phyloP scores from a whole-genome alignment of 352 stramenopile genomes.

The Phytophthora cactorum region DNA sequence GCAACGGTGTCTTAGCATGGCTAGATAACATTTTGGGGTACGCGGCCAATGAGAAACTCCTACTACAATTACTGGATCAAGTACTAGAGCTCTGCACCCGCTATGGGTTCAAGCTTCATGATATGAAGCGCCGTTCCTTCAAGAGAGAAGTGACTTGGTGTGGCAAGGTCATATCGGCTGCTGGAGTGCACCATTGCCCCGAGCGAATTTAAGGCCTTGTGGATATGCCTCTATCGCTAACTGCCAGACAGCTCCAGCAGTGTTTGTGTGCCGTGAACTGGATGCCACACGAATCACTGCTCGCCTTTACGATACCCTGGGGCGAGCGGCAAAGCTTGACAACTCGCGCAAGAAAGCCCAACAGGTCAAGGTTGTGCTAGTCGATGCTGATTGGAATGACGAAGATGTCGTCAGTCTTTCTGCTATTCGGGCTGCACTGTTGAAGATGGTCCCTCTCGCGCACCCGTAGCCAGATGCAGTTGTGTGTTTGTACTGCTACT shows the following conservation, averaged over 20 bases:
- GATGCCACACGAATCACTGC: slow-evolving; percentile 29
- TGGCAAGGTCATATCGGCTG: slow-evolving; percentile 24
- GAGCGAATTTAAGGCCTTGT: slow-evolving; percentile 21
- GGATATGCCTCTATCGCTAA: slow-evolving; percentile 21
- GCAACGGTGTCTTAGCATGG: slow-evolving; percentile 2
- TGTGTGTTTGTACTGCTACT: slow-evolving; percentile 10
- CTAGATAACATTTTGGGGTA: slow-evolving; percentile 11
- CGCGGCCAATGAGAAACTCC: background rate
- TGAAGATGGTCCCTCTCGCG: slow-evolving; percentile 14
- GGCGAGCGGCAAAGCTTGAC: slow-evolving; percentile 2
- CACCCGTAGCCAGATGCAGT: background rate
- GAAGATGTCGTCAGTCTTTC: slow-evolving; percentile 6
- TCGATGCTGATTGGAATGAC: slow-evolving; percentile 10
- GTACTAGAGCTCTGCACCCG: slow-evolving; percentile 16
- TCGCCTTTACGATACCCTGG: slow-evolving; percentile 6
- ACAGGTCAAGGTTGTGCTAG: slow-evolving; percentile 2
- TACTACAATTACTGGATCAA: slow-evolving; percentile 22
- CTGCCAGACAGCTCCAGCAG: slow-evolving; percentile 24
- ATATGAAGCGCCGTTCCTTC: slow-evolving; percentile 38
- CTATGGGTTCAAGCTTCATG: slow-evolving; percentile 41
- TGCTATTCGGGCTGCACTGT: slow-evolving; percentile 1
- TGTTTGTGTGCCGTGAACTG: slow-evolving; percentile 41
- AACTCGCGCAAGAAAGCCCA: background rate
- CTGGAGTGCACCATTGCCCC: slow-evolving; percentile 21
- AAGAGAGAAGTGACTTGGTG: slow-evolving; percentile 28